Percentiles rank a stretch among this genome's conserved stretches.
Evolutionary conservation across 805 yeast genomes (phyloP).

Genomic region (Nakazawaea ambrosiae): DNA sequence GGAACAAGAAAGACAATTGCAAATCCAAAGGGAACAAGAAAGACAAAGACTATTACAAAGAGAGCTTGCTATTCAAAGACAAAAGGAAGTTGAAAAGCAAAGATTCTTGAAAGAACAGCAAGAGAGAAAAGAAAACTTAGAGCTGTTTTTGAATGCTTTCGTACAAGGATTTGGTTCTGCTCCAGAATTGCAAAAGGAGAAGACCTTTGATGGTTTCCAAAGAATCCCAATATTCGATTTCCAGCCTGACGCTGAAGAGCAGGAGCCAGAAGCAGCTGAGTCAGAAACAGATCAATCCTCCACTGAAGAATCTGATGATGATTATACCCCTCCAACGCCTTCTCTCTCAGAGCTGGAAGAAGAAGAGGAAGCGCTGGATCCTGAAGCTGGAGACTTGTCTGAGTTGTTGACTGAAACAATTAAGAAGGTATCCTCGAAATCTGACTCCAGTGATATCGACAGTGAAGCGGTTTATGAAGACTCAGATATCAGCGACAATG

Average conservation of each 20-base stretch:
- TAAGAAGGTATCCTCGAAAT: no score
- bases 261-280: no score
- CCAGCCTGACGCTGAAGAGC: no score
- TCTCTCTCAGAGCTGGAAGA: background rate
- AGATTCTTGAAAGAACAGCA: background rate
- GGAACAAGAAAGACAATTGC: background rate
- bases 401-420: background rate
- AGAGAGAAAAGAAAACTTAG: background rate
- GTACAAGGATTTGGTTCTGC: background rate
- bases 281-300: no score
- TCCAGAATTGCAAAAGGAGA: no score
- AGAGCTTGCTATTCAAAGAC: background rate
- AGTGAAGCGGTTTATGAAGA: background rate
- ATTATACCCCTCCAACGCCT: no score
- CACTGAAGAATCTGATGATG: no score
- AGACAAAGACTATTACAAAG: background rate
- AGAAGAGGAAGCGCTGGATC: constrained; percentile 4
- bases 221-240: no score
- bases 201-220: no score
- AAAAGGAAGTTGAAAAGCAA: no score
- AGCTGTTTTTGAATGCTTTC: constrained; percentile 1
- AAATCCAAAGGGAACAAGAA: background rate
- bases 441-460: background rate
- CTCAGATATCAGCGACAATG: background rate
- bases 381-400: constrained; percentile 6